Evolutionary conservation across 1,284 basidiomycete genomes (phyloP).

Genomic region (Inonotus obliquus): DNA sequence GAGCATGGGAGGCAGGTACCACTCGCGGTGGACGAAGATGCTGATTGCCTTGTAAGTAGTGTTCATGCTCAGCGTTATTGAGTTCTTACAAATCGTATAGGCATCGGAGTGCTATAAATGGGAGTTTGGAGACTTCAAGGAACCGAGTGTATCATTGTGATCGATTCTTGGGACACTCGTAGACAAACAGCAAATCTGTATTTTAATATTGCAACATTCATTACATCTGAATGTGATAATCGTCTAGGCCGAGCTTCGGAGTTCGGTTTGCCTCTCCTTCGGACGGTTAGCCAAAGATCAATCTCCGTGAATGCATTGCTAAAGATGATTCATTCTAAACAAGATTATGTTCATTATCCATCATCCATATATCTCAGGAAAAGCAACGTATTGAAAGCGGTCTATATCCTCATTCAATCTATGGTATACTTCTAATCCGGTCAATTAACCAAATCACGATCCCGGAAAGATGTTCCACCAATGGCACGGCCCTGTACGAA

Average conservation of each 20-base stretch:
- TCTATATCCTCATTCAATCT: background rate
- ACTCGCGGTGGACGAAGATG: slow-evolving; percentile 28
- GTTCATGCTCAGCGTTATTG: too few relatives aligned
- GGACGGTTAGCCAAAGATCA: background rate
- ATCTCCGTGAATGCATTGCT: too few relatives aligned
- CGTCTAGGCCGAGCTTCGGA: background rate
- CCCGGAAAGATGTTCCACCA: slow-evolving; percentile 46
- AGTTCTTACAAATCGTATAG: background rate
- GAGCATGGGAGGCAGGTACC: slow-evolving; percentile 23
- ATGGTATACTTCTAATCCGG: background rate
- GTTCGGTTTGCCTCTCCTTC: background rate
- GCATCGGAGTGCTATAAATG: slow-evolving; percentile 37
- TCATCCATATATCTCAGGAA: too few relatives aligned
- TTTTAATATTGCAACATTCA: background rate
- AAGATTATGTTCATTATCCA: too few relatives aligned
- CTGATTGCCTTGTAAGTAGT: slow-evolving; percentile 36
- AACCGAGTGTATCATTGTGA: slow-evolving; percentile 1
- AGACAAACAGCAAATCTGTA: slow-evolving; percentile 1
- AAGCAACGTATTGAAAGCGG: background rate
- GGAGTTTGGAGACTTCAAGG: slow-evolving; percentile 36
- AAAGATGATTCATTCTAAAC: too few relatives aligned
- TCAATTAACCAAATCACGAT: background rate
- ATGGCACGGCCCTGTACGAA: slow-evolving; percentile 81
- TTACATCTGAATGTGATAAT: background rate
- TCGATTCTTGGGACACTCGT: background rate